phyloP scores from a whole-genome alignment of 805 yeast genomes.

The Candida krabiensis region DNA sequence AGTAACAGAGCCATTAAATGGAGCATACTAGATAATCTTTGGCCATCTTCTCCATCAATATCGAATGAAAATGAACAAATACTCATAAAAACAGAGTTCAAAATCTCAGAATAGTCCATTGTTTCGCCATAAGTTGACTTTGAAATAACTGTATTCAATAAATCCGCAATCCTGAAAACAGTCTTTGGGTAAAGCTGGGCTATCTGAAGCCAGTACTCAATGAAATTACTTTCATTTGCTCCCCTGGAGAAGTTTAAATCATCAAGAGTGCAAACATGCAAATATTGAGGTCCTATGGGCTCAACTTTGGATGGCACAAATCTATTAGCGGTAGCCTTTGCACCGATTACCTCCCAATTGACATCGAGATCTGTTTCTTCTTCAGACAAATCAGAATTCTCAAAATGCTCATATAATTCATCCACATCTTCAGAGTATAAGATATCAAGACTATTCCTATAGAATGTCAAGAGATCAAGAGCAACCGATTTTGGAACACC shows the following conservation, averaged over 20 bases:
- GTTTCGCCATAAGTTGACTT: constrained; percentile 32
- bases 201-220: constrained; percentile 43
- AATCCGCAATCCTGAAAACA: constrained; percentile 37
- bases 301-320: constrained; percentile 26
- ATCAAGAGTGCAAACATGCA: constrained; percentile 36
- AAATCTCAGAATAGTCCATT: constrained; percentile 35
- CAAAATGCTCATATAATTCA: constrained; percentile 35
- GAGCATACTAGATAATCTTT: constrained; percentile 40
- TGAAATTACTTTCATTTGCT: constrained; percentile 36
- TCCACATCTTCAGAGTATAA: constrained; percentile 19
- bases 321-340: constrained; percentile 16
- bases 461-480: constrained; percentile 21
- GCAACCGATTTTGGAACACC: constrained; percentile 36
- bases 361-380: constrained; percentile 4
- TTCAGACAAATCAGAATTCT: constrained; percentile 14
- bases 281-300: constrained; percentile 40
- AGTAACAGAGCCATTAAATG: constrained; percentile 44
- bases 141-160: constrained; percentile 37
- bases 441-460: constrained; percentile 22
- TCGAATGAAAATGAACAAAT: constrained; percentile 35
- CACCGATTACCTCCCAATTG: constrained; percentile 21
- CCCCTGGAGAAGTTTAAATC: constrained; percentile 42
- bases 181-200: constrained; percentile 44
- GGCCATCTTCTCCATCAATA: constrained; percentile 17
- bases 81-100: constrained; percentile 37